These are phyloP conservation scores for Cryptococcus jaspeensis DNA, from an alignment of 1,284 basidiomycete genomes.

Conservation along the genomic window DNA sequence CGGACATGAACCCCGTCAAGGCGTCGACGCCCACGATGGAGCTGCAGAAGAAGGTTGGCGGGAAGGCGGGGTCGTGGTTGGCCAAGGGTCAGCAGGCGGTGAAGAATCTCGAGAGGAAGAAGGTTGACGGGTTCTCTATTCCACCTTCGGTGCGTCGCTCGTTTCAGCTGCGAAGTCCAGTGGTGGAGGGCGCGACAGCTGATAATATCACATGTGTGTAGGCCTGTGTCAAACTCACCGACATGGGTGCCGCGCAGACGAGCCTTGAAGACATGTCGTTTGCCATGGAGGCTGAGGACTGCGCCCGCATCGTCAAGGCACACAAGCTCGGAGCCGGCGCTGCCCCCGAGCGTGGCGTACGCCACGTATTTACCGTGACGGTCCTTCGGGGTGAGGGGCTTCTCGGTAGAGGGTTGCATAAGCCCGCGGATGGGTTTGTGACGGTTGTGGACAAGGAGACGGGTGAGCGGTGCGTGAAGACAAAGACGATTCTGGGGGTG, in stretches of 20 bases:
- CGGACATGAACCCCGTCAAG: constrained; percentile 39
- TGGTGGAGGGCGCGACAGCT: neutral
- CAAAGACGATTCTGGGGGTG: constrained; percentile 42
- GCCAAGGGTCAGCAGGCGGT: constrained; percentile 50
- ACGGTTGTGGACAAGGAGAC: constrained; percentile 34
- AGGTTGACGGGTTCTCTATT: constrained; percentile 39
- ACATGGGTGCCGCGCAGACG: constrained; percentile 42
- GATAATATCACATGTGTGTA: constrained; percentile 10
- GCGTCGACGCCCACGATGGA: constrained; percentile 27
- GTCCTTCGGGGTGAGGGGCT: constrained; percentile 44
- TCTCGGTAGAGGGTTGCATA: constrained; percentile 29
- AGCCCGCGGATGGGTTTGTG: constrained; percentile 47
- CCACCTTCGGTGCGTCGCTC: constrained; percentile 33
- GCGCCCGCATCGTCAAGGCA: constrained; percentile 38
- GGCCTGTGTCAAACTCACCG: constrained; percentile 49
- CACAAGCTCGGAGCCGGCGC: constrained; percentile 18
- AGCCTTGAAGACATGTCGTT: constrained; percentile 43
- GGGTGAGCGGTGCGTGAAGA: constrained; percentile 45
- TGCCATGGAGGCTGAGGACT: constrained; percentile 46
- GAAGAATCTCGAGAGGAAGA: constrained; percentile 43
- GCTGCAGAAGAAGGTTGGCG: constrained; percentile 29
- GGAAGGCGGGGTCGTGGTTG: constrained; percentile 49
- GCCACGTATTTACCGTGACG: constrained; percentile 40
- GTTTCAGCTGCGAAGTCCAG: neutral
- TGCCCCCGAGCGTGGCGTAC: constrained; percentile 2